Percentiles rank a stretch among this genome's conserved stretches.
phyloP scores from a whole-genome alignment of 768 basidiomycete species.

The Pholiota conissans region DNA sequence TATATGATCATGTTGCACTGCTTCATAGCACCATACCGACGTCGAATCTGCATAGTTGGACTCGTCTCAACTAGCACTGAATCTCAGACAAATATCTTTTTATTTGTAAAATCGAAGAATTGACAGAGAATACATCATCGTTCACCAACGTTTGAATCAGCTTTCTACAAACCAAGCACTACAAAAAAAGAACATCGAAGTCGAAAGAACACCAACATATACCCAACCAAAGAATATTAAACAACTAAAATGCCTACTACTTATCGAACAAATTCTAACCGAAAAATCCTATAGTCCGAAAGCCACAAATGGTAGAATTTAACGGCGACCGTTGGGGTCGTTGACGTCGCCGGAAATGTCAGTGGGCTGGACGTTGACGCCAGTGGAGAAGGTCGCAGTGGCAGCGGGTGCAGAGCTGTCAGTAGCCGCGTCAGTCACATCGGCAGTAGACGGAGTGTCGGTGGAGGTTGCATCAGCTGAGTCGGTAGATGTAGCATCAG shows the following conservation, averaged over 20 bases:
- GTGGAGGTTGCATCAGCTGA: slow-evolving; percentile 11
- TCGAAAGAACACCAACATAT: background rate
- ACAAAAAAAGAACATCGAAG: background rate
- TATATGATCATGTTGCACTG: no score
- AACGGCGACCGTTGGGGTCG: slow-evolving; percentile 27
- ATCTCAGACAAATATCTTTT: no score
- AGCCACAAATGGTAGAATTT: background rate
- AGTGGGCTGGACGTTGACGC: slow-evolving; percentile 20
- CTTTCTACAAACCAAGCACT: background rate
- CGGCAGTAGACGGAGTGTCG: slow-evolving; percentile 13
- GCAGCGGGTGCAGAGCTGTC: slow-evolving; percentile 15
- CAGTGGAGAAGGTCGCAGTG: slow-evolving; percentile 9
- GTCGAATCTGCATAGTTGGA: no score
- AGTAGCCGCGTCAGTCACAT: slow-evolving; percentile 16
- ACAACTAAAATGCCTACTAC: slow-evolving; percentile 11
- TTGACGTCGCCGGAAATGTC: slow-evolving; percentile 31
- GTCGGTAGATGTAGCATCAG: slow-evolving; percentile 16
- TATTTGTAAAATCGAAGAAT: background rate
- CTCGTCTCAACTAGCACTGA: no score
- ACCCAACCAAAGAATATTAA: slow-evolving; percentile 1
- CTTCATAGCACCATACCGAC: no score
- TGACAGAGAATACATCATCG: background rate
- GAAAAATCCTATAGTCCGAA: background rate
- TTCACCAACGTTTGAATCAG: background rate
- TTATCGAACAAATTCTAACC: background rate